These are phyloP conservation scores for Lichtheimia ornata DNA, from an alignment of 371 early-diverging fungal species.

Conservation along the genomic window DNA sequence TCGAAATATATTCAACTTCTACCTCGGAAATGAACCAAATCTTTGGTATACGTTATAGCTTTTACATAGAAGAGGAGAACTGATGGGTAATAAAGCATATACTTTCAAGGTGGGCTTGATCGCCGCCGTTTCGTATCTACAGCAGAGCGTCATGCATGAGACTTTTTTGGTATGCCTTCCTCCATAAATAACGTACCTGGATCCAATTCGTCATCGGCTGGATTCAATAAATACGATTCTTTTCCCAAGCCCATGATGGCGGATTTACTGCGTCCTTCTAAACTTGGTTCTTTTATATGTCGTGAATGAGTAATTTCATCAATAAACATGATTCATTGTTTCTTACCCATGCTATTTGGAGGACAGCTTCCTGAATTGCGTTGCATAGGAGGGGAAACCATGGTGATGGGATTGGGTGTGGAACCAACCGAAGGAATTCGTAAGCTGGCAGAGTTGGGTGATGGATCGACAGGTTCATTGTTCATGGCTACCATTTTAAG, in stretches of 20 bases:
- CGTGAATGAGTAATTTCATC: too few relatives aligned
- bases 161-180: too few relatives aligned
- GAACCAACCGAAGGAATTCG: too few relatives aligned
- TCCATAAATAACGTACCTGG: neutral
- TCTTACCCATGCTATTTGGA: too few relatives aligned
- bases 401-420: too few relatives aligned
- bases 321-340: too few relatives aligned
- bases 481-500: too few relatives aligned
- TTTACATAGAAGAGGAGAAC: slow-evolving; percentile 1
- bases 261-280: slow-evolving; percentile 4
- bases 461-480: too few relatives aligned
- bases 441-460: too few relatives aligned
- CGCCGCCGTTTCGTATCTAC: neutral
- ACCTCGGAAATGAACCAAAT: neutral
- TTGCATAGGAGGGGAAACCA: too few relatives aligned
- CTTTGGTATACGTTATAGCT: neutral
- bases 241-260: slow-evolving; percentile 34
- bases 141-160: neutral
- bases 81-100: neutral
- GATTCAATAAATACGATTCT: slow-evolving; percentile 35
- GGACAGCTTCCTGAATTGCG: too few relatives aligned
- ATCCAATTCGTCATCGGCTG: slow-evolving; percentile 7
- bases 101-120: neutral
- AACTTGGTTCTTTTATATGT: too few relatives aligned
- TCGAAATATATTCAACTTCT: neutral